Evolutionary conservation across 495 filamentous ascomycete species (phyloP), one percentile per base, ranked within the genome.

Genomic region (Cercophora samala): DNA sequence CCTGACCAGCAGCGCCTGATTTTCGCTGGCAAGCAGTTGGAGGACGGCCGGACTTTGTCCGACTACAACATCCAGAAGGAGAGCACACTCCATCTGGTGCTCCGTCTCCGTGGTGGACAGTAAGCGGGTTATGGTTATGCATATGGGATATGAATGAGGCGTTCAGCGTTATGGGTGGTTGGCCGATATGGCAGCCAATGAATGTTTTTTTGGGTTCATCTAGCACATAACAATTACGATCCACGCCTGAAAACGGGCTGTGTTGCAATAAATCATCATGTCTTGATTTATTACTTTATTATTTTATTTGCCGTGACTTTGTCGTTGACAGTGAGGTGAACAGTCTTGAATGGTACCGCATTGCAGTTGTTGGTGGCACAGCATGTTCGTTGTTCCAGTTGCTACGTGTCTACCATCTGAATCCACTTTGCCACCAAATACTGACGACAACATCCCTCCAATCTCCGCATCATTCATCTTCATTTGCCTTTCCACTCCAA

Each of bases 11-110:
- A 93, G 80, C 89, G 91, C 75, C 82, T 95, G 68, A 95, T 95
- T 80, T 95, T 95, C 73, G 91, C 91, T 78, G 91, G 91, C 72
- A 95, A 95, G 84, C 91, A 95, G 82, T 79, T 96, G 68, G 92
- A 96, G 75, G 92, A 96, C 77, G 92, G 92, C 4, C 85, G 89
- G 58, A 92, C 91, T 5, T 80, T 95, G 63, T 91, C 88, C 63
- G 92, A 96, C 75, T 96, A 96, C 86, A 96, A 96, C 80, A 96
- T 96, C 71, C 92, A 96, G 83, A 95, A 96, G 84, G 92, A 96
- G 83, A 89, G 86, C 71, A 96, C 92, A 2, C 87, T 96, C 29
- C 92, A 96, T 77, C 80, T 96, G 81, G 92, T 95, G 64, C 87
- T 96, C 68, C 90, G 92, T 79, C 88, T 96, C 68, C 91, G 92